Evolutionary conservation across 2,329 filamentous ascomycete genomes (phyloP), one percentile per base, ranked within the genome.

Genomic region (Beauveria asiatica): DNA sequence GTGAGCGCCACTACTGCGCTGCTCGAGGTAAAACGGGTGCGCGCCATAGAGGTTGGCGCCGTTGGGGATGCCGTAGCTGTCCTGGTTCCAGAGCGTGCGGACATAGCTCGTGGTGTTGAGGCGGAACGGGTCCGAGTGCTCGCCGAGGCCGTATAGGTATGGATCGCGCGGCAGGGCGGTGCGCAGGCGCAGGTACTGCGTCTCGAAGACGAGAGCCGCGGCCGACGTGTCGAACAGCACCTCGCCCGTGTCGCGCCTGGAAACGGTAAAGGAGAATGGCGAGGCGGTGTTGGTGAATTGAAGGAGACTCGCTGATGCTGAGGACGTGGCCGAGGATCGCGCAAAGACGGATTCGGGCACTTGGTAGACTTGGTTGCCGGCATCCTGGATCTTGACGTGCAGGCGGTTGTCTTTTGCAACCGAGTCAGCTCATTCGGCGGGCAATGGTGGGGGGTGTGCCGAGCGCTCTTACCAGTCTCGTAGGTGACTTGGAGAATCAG

Each of bases 21-120:
- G 68, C 55, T 93, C 90, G 3, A 92, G 76, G 68, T 93, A 94
- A 67, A 92, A 85, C 0, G 90, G 87, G 65, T 94, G 90, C 45
- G 78, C 81, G 6, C 90, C 89, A 66, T 94, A 94, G 7, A 92
- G 77, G 66, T 92, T 92, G 11, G 76, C 70, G 44, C 85, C 84
- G 44, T 85, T 81, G 7, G 81, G 80, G 67, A 86, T 76, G 6
- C 74, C 72, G 63, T 85, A 88, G 1, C 86, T 78, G 72, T 92
- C 89, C 51, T 86, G 80, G 54, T 85, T 86, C 83, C 87, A 90
- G 7, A 91, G 69, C 0, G 87, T 89, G 46, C 88, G 84, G 41
- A 65, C 75, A 48, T 63, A 63, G 69, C 86, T 80, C 30, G 80
- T 84, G 0, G 82, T 87, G 62, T 83, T 83, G 59, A 90, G 75